A percentile compares a stretch with the other conserved stretches of the same genome.
Evolutionary conservation across 805 yeast genomes (phyloP).

Genomic region (Yamadazyma sp.): DNA sequence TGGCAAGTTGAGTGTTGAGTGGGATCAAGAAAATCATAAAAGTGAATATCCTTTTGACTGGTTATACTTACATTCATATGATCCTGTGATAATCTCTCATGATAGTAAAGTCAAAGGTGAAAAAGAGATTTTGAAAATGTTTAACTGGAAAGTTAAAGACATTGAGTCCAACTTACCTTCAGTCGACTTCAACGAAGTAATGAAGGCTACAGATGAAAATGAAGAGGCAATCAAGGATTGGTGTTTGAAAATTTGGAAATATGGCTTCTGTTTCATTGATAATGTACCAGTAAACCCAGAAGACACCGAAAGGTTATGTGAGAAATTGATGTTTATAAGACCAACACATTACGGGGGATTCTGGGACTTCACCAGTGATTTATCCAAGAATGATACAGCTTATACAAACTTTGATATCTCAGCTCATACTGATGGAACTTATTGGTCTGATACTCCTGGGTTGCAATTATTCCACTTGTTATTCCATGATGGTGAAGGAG

Average conservation of each 20-base stretch:
- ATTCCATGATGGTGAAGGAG: slow-evolving; percentile 64
- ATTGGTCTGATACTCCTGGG: slow-evolving; percentile 73
- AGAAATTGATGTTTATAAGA: slow-evolving; percentile 55
- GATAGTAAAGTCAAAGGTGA: slow-evolving; percentile 26
- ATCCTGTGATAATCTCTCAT: slow-evolving; percentile 42
- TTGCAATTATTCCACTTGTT: slow-evolving; percentile 65
- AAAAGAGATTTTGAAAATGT: slow-evolving; percentile 24
- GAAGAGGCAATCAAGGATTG: slow-evolving; percentile 51
- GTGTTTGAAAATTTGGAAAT: slow-evolving; percentile 49
- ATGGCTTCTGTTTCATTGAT: slow-evolving; percentile 62
- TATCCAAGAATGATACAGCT: slow-evolving; percentile 67
- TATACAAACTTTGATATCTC: slow-evolving; percentile 65
- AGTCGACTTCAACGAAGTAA: slow-evolving; percentile 47
- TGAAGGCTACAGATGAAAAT: slow-evolving; percentile 28
- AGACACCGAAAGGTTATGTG: slow-evolving; percentile 55
- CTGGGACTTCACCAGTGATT: slow-evolving; percentile 74
- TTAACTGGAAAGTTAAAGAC: slow-evolving; percentile 45
- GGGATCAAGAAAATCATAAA: slow-evolving; percentile 42
- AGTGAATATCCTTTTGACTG: slow-evolving; percentile 37
- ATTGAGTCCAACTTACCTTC: slow-evolving; percentile 41
- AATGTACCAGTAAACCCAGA: slow-evolving; percentile 59
- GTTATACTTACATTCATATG: slow-evolving; percentile 51
- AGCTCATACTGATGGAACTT: slow-evolving; percentile 71
- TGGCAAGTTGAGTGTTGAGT: slow-evolving; percentile 18
- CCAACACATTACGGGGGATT: slow-evolving; percentile 79